phyloP scores from a whole-genome alignment of 345 rosid species.

The Sonneratia caseolaris region DNA sequence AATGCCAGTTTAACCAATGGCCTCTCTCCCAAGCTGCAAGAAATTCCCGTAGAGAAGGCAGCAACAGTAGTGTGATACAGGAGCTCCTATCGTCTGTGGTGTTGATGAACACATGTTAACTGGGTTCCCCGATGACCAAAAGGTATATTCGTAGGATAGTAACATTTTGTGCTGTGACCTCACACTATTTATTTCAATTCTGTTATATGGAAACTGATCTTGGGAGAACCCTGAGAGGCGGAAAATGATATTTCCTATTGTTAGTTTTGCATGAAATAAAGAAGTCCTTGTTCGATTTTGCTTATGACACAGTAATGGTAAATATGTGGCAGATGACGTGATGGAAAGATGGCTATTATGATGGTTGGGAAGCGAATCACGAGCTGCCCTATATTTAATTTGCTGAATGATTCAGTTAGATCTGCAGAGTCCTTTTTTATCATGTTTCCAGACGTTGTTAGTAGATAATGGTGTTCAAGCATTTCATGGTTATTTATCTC shows the following conservation, averaged over 20 bases:
- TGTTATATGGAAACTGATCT: neutral
- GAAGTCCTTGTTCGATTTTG: neutral
- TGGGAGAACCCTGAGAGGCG: neutral
- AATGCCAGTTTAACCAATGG: constrained; percentile 7
- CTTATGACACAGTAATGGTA: neutral
- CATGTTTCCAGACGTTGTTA: neutral
- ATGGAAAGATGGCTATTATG: neutral
- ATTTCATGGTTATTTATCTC: neutral
- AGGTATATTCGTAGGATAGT: neutral
- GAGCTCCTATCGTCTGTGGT: neutral
- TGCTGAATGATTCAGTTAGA: neutral
- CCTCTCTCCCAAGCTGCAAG: constrained; percentile 9
- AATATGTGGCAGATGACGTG: neutral
- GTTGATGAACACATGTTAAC: neutral
- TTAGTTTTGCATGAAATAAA: neutral
- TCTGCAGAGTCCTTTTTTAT: neutral
- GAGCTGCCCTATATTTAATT: neutral
- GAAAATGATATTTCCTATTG: neutral
- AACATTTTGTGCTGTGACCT: neutral
- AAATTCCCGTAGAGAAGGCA: constrained; percentile 6
- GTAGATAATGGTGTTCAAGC: neutral
- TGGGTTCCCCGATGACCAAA: neutral
- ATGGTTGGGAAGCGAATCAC: neutral
- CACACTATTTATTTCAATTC: neutral
- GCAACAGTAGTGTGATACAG: constrained; percentile 1